Evolutionary conservation across 305 asterid species (phyloP), one percentile per base, ranked within the genome.

Genomic region (Rubia tinctorum): DNA sequence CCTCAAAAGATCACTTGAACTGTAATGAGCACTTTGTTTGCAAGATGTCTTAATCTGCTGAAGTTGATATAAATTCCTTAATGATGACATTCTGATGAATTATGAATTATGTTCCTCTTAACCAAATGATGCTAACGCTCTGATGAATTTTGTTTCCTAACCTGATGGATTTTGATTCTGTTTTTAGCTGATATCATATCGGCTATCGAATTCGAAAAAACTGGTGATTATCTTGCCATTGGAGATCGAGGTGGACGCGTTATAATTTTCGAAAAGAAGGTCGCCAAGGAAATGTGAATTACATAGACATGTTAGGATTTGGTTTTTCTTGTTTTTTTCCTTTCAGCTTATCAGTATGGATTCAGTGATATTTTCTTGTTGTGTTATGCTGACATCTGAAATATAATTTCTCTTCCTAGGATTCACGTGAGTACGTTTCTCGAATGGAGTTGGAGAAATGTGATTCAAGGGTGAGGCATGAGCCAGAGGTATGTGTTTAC

Each of bases 191-290:
- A 92, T 83, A 62, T 85, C 66, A 85, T 92, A 76, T 86, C 96
- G 62, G 89, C 97, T 45, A 76, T 92, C 44, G 90, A 90, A 43
- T 92, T 92, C 80, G 91, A 90, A 63, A 83, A 73, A 77, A 84
- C 67, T 74, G 97, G 97, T 39, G 77, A 84, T 80, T 84, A 90
- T 84, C 81, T 92, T 49, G 97, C 93, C 22, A 86, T 86, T 45
- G 97, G 96, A 75, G 97, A 92, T 78, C 87, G 88, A 49, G 96
- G 96, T 44, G 95, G 97, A n/a, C 95, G 97, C 72, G 80, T 92
- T 66, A 90, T 90, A 73, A 71, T 92, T 61, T 92, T 90, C 37
- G 84, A 83, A 82, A 82, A 79, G 77, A 69, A 71, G 47, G 86
- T 84, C 65, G 80, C 82, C 72, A 86, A 81, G 79, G 81, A 86